Evolutionary conservation across 345 rosid genomes (phyloP), one percentile per base, ranked within the genome.

Genomic region (Rubroshorea leprosula): DNA sequence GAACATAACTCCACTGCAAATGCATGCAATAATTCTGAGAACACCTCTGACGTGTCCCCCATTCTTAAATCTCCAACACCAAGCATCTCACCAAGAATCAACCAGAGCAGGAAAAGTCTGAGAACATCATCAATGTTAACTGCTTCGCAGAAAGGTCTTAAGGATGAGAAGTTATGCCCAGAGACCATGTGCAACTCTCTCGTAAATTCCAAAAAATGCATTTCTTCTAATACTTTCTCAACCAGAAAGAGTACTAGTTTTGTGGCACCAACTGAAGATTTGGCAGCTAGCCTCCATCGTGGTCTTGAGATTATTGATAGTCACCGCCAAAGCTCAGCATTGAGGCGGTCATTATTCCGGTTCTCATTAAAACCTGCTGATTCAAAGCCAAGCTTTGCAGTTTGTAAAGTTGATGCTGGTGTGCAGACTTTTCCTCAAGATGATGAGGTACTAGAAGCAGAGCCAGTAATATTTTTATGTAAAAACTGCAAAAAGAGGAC

Each of bases 221-320:
- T 63, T 61, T 64, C 78, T 54, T 53, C 67, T 18, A 60, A 55
- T 49, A 63, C 68, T 58, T 59, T 68, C 63, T 55, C 77, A 72
- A 63, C 76, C 65, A 69, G 65, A 47, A 68, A 71, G 11, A 35
- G 12, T 6, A 35, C 41, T 35, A 35, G 67, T 62, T 54, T 63
- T 52, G 70, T 61, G 65, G 75, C 72, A 52, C 69, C 87, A 59
- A 86, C 87, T 45, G 87, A 80, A 49, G 74, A 82, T 72, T 70
- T 94, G 78, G 99, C 93, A n/a, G 93, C 96, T 65, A 94, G 99
- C 77, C 95, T 94, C 63, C 89, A 90, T 51, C 88, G 82, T 49
- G 99, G 97, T 66, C 78, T 94, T 76, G 90, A 87, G 76, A 83
- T 87, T 73, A 78, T 94, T 53, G 96, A 74, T 48, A 58, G 68